These are phyloP conservation scores for Cladosporium velox DNA, from an alignment of 2,329 filamentous ascomycete genomes.

Conservation along the genomic window DNA sequence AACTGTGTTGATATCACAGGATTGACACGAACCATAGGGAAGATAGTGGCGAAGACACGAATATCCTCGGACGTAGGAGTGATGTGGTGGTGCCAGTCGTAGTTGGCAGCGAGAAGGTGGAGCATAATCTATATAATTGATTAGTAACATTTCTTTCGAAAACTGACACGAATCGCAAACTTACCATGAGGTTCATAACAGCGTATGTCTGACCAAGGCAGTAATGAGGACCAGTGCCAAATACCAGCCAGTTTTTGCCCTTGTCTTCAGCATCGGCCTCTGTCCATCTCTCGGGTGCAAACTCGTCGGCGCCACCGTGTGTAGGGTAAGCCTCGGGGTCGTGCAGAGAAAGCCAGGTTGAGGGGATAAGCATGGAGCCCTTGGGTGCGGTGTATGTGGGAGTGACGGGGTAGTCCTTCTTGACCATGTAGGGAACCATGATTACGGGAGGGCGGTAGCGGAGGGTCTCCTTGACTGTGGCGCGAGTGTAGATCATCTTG, in stretches of 20 bases:
- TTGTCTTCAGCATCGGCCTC: constrained; percentile 84
- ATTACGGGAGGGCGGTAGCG: constrained; percentile 94
- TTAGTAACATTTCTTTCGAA: not conserved
- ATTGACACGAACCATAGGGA: constrained; percentile 74
- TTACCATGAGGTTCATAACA: constrained; percentile 73
- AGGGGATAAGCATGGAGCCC: constrained; percentile 92
- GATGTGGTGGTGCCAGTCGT: constrained; percentile 83
- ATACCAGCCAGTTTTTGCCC: constrained; percentile 95
- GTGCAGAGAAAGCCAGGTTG: constrained; percentile 85
- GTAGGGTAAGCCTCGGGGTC: constrained; percentile 91
- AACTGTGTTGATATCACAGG: not conserved
- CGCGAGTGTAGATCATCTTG: constrained; percentile 84
- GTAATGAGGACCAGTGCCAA: constrained; percentile 94
- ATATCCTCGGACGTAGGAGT: constrained; percentile 89
- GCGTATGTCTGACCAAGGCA: constrained; percentile 94
- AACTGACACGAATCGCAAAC: constrained; percentile 15
- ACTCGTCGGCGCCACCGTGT: constrained; percentile 84
- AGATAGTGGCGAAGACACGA: constrained; percentile 97
- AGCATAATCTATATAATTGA: constrained; percentile 59
- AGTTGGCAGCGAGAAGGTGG: constrained; percentile 36
- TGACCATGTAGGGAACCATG: constrained; percentile 93
- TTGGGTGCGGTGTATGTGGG: constrained; percentile 89
- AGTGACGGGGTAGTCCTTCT: constrained; percentile 93
- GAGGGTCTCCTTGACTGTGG: constrained; percentile 85
- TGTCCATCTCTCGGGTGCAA: constrained; percentile 90